Evolutionary conservation across 225 moss, liverwort and hornwort genomes (phyloP), one percentile per base, ranked within the genome.

Genomic region (Sphagnum contortum): DNA sequence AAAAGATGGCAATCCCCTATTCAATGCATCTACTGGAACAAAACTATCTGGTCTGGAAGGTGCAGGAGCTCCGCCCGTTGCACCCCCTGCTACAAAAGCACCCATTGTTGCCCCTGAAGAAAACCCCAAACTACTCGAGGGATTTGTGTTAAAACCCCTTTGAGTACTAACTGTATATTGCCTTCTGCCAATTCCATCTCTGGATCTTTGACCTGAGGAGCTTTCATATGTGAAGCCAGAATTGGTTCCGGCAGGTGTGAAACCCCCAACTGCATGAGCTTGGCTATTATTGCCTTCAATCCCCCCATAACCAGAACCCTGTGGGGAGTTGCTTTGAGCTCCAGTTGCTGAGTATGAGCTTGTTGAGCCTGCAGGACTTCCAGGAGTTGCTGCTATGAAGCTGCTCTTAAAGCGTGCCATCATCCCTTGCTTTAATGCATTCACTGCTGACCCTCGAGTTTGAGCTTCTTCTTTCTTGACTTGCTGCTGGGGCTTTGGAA

Each of bases 391-490:
- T 50, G 96, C 92, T 61, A 98, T 89, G 71, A 98, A 98, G 65
- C 90, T 98, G 71, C 57, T 98, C 59, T 91, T 98, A 71, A 98
- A 98, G 50, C 92, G 88, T 58, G 89, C 90, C 96, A 98, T 89
- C 92, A 98, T 98, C 68, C 96, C 96, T 48, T 77, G 74, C 68
- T 91, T 98, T 54, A 98, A 79, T 73, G 90, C 79, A 71, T 88
- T 92, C 6, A 79, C 77, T 29, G 93, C 79, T 5, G 88, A 60
- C 60, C 83, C 87, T 57, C 90, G 90, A 72, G 72, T 77, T 70
- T 73, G 77, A 47, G 69, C 76, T 63, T 92, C 84, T 51, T 77
- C 77, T 68, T 66, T 79, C 64, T 75, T 81, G 50, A 60, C 47
- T 59, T 71, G 77, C 12, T 70, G 69, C 65, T 65, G 77, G 48